Evolutionary conservation across 225 moss, liverwort and hornwort species (phyloP), one percentile per base, ranked within the genome.

Genomic region (Polytrichum formosum): DNA sequence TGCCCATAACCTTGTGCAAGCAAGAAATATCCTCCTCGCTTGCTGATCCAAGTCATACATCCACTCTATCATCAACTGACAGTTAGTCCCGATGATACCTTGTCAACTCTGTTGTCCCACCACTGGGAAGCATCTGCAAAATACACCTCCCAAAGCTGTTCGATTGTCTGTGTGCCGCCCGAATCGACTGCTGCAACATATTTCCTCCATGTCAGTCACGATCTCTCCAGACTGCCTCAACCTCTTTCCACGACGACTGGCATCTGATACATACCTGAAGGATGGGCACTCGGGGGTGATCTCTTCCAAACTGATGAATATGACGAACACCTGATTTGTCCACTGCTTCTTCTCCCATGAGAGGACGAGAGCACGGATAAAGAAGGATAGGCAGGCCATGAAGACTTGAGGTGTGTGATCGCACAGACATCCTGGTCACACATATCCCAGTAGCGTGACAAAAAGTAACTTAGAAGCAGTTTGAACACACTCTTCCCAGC

Each of bases 311-410:
- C 31, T 23, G 66, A 67, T 35, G 66, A 67, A 35, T 35, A 35
- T 53, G 66, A 67, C 5, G 63, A 63, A 53, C 66, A 67, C 66
- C 66, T 67, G 13, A 67, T 67, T 67, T 26, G 20, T 53, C 66
- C 66, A 21, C 18, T 53, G 46, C 66, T 67, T 21, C 66, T 67
- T 63, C 63, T 27, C 21, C 66, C 66, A 35, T 21, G 21, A 17
- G 33, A 21, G 22, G n/a, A 67, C 66, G 66, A 67, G 66, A 4
- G 37, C 53, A 67, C 22, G 2, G 16, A 53, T 22, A 67, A 67
- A 2, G 67, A 67, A 53, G 53, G 67, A 53, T 53, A 53, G 20
- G 22, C 53, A 67, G 26, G 53, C 67, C 67, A 67, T 53, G 67
- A 53, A 53, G 22, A 53, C 20, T 67, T 67, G 37, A 67, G 46